phyloP scores from a whole-genome alignment of 345 rosid species.

The Eucalyptus shirleyi region DNA sequence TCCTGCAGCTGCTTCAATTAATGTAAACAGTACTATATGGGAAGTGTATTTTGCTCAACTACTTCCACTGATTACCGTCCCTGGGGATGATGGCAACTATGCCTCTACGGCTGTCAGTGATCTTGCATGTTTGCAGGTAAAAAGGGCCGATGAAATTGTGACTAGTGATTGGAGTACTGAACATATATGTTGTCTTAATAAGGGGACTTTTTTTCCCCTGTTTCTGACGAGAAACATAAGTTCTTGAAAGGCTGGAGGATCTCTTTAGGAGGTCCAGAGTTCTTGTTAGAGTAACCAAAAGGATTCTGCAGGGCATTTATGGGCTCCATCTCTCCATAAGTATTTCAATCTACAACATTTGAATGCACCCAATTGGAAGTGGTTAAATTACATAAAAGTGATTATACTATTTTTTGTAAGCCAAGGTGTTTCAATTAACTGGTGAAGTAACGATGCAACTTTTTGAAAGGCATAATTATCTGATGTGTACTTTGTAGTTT shows the following conservation, averaged over 20 bases:
- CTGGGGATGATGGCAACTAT: constrained; percentile 82
- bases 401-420: background rate
- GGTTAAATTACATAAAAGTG: background rate
- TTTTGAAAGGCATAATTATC: background rate
- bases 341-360: background rate
- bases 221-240: background rate
- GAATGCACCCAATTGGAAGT: background rate
- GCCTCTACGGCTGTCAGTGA: constrained; percentile 59
- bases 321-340: background rate
- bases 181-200: background rate
- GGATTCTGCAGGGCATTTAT: background rate
- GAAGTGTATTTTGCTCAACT: constrained; percentile 49
- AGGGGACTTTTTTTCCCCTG: background rate
- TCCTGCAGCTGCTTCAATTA: constrained; percentile 43
- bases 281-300: background rate
- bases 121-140: constrained; percentile 72
- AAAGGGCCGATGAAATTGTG: background rate
- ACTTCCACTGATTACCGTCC: constrained; percentile 56
- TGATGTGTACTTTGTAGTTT: background rate
- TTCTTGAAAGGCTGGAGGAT: background rate
- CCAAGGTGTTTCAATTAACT: background rate
- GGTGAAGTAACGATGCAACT: background rate
- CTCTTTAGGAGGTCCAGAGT: background rate
- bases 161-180: background rate
- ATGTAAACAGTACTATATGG: constrained; percentile 56